Percentiles rank a stretch among this genome's conserved stretches.
Conservation (phyloP, 345 rosid species). For the Firmiana major region DNA sequence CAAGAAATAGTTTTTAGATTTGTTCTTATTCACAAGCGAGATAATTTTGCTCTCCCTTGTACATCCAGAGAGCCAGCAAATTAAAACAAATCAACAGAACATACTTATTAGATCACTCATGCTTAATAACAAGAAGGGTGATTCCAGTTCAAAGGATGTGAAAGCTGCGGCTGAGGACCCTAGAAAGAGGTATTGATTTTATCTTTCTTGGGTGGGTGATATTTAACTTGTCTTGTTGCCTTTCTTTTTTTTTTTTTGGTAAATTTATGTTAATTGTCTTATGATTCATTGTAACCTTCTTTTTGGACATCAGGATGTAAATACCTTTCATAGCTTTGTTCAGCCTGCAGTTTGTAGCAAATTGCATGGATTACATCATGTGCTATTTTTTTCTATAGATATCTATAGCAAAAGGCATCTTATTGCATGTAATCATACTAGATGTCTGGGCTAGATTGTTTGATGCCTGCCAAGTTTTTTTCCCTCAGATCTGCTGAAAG, state of each 20-base stretch:
- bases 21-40: background rate
- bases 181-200: conserved; percentile 57
- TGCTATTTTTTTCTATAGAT: background rate
- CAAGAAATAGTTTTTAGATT: background rate
- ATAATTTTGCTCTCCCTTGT: conserved; percentile 20
- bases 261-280: background rate
- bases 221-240: conserved; percentile 1
- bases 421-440: background rate
- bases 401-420: background rate
- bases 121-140: conserved; percentile 62
- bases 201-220: background rate
- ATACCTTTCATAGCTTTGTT: background rate
- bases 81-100: conserved; percentile 83
- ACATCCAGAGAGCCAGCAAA: conserved; percentile 61
- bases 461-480: background rate
- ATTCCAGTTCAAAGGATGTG: conserved; percentile 50
- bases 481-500: conserved; percentile 66
- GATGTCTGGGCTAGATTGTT: background rate
- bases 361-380: background rate
- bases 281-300: background rate
- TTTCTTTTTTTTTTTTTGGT: no score
- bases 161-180: conserved; percentile 56
- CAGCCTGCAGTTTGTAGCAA: background rate
- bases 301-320: background rate
- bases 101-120: conserved; percentile 82